These are phyloP conservation scores for Asterochloris sp. DNA, from an alignment of 139 green algal genomes.

Conservation along the genomic window DNA sequence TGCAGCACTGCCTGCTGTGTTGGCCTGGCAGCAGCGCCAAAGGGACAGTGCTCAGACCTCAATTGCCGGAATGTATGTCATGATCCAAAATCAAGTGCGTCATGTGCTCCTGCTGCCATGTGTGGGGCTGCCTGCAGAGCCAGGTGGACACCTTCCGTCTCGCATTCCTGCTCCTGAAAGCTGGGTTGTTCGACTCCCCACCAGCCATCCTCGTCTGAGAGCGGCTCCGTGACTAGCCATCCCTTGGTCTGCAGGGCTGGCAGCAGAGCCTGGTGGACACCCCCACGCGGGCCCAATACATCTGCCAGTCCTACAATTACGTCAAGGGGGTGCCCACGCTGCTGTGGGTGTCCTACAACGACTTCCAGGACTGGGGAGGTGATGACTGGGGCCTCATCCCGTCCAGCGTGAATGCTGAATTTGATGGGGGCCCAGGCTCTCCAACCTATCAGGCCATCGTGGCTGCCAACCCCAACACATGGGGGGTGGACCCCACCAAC, in stretches of 20 bases:
- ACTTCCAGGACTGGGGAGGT: background rate
- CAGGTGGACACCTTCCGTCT: no score
- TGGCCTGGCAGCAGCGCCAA: no score
- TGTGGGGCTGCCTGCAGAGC: no score
- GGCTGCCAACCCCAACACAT: background rate
- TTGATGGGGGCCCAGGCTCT: background rate
- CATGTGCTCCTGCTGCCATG: no score
- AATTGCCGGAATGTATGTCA: no score
- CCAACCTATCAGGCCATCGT: constrained; percentile 6
- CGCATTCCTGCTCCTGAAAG: no score
- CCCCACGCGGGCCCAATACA: background rate
- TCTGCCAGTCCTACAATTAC: constrained; percentile 2
- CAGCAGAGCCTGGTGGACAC: constrained; percentile 2
- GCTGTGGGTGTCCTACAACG: constrained; percentile 6
- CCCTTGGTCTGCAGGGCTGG: background rate
- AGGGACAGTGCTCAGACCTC: no score
- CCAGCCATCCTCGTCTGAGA: no score
- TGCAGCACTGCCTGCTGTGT: no score
- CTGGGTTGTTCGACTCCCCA: no score
- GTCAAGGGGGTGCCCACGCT: background rate
- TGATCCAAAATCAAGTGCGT: no score
- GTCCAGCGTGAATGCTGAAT: background rate
- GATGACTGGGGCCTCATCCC: constrained; percentile 3
- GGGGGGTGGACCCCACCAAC: background rate
- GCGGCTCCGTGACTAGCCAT: no score